Percentiles rank a stretch among this genome's conserved stretches.
phyloP scores from a whole-genome alignment of 2,329 filamentous ascomycete species.

The Trichoderma afroharzianum region DNA sequence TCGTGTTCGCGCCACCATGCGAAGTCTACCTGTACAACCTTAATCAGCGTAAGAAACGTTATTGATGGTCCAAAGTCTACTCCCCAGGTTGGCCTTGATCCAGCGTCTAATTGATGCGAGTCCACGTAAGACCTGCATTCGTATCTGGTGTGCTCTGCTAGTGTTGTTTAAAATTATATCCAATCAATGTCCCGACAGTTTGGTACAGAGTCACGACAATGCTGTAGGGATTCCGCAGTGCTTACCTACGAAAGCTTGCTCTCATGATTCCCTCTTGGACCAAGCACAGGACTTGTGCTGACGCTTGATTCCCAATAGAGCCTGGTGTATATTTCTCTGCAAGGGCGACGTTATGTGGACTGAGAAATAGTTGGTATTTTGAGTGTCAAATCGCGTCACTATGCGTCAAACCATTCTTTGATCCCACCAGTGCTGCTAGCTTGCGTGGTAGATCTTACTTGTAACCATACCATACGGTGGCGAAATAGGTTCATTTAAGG shows the following conservation, averaged over 20 bases:
- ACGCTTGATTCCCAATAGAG: neutral
- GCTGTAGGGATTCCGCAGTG: neutral
- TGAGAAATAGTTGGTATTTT: neutral
- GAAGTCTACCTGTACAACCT: neutral
- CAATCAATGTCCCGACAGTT: neutral
- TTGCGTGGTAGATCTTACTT: neutral
- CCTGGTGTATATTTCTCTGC: neutral
- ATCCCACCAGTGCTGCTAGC: neutral
- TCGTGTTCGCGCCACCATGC: neutral
- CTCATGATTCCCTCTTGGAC: neutral
- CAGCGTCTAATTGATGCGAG: neutral
- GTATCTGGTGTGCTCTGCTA: neutral
- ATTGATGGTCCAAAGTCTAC: neutral
- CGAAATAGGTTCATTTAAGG: neutral
- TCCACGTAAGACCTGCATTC: neutral
- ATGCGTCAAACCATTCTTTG: neutral
- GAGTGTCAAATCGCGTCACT: neutral
- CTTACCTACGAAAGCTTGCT: neutral
- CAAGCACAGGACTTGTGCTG: neutral
- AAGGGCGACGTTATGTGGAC: neutral
- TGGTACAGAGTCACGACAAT: neutral
- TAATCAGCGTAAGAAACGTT: neutral
- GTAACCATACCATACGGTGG: neutral
- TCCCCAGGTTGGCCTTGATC: neutral
- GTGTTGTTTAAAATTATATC: neutral